Evolutionary conservation across 768 basidiomycete genomes (phyloP).

Genomic region (Pleurotus salmoneostramineus): DNA sequence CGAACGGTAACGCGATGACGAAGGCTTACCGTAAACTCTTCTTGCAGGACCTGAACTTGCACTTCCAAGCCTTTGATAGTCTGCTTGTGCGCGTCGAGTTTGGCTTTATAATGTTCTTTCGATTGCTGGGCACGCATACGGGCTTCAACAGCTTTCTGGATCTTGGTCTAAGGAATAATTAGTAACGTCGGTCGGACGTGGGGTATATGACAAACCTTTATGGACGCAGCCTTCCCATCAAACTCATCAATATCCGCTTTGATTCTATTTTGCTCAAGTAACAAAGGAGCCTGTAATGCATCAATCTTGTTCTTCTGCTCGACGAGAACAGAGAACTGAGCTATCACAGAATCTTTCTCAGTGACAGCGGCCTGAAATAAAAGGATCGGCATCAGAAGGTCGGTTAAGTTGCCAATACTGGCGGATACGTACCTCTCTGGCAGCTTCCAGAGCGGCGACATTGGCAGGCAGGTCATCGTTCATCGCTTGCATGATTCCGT

Average conservation of each 20-base stretch:
- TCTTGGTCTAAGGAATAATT: constrained; percentile 34
- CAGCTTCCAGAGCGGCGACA: constrained; percentile 51
- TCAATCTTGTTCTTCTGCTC: constrained; percentile 45
- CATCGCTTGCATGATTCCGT: constrained; percentile 49
- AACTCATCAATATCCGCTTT: constrained; percentile 50
- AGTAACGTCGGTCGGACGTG: background rate
- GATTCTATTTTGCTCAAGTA: constrained; percentile 40
- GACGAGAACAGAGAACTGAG: constrained; percentile 46
- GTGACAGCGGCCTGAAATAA: constrained; percentile 46
- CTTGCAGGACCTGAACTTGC: constrained; percentile 44
- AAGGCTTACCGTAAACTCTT: constrained; percentile 55
- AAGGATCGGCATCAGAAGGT: background rate
- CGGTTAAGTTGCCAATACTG: background rate
- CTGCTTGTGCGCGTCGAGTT: constrained; percentile 45
- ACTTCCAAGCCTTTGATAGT: constrained; percentile 42
- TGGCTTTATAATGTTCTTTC: constrained; percentile 45
- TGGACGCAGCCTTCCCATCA: constrained; percentile 33
- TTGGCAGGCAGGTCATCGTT: constrained; percentile 69
- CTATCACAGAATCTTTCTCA: constrained; percentile 43
- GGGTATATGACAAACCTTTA: constrained; percentile 35
- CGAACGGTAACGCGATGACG: background rate
- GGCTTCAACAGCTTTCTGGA: constrained; percentile 42
- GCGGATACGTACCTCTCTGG: constrained; percentile 41
- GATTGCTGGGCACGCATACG: constrained; percentile 49
- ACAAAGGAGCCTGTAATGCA: constrained; percentile 35